Evolutionary conservation across 192 early-diverging fungal species (phyloP), one percentile per base, ranked within the genome.

Genomic region (Radiomyces spectabilis): DNA sequence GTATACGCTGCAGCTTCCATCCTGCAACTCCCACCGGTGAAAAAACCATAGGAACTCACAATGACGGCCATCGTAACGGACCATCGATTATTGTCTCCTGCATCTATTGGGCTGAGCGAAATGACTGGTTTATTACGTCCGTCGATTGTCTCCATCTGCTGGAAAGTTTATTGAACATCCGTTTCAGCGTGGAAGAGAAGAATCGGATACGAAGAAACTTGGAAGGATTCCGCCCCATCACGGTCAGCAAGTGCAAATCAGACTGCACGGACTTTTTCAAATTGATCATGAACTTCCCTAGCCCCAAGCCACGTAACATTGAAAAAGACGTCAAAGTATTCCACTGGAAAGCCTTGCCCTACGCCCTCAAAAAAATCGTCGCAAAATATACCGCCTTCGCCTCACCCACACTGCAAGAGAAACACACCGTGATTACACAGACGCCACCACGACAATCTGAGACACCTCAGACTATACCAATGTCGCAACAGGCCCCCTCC

Each of bases 271-370:
- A 78, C n/a, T 86, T 88, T 60, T 91, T 85, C 74, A 84, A 79
- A 68, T 65, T 79, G 53, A 84, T 91, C 62, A 91, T 91, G 88
- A 71, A 73, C 15, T 91, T 85, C 64, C 78, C 81, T 4, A 80
- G 84, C 57, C 86, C 88, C 39, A 86, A 83, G 70, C 88, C 88
- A 19, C 72, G 88, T 35, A 88, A 88, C 69, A 88, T 87, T 49
- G 86, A 87, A 69, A 91, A 91, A 65, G 86, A 91, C 50, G 78
- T 91, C 75, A 91, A 91, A 60, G 85, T 87, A 1, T 91, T 85
- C 62, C 71, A 77, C 5, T 91, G 88, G 88, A 77, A 80, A 50
- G 73, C 80, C 0, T 61, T 91, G 13, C 65, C 79, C 6, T 65
- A 76, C 25, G 86, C 84, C 0, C 71, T 88, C 38, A 79, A 83